Evolutionary conservation across 331 rosid species (phyloP), one percentile per base, ranked within the genome.

Genomic region (Cydonia oblonga): DNA sequence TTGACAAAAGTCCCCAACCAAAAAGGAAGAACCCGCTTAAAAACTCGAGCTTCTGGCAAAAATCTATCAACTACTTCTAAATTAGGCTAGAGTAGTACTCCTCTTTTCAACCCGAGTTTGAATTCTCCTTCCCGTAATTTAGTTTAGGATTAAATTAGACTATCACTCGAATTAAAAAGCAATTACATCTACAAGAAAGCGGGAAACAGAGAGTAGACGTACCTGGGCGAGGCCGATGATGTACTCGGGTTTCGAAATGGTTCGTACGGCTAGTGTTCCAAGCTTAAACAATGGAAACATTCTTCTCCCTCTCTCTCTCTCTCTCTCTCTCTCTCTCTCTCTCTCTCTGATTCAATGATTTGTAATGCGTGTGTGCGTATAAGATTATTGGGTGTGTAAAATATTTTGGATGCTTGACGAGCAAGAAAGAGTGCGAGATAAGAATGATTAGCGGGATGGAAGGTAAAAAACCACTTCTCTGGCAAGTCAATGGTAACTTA

Each of bases 271-370:
- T n/a, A 70, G 66, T 32, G 75, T 70, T 16, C 75, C 75, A 18
- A 70, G 75, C 46, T 70, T 70, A 22, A 70, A 16, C 38, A 70
- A 57, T 15, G 75, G 75, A 35, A 70, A 53, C 75, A 70, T 70
- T 70, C 28, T 57, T 40, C 15, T 40, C 46, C 46, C 44, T 15
- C 40, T 18, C 23, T 29, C 13, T 18, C 14, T 61, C 23, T 7
- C 12, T 26, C 44, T 15, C 40, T 16, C 23, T 29, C 13, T 11
- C 15, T 40, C 15, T 13, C 44, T 15, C 40, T 18, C 23, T 29
- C 13, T 30, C 14, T 61, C 23, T 7, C 12, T 26, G 38, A 26
- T 6, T 26, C 30, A 10, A 24, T 20, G 25, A n/a, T 56, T 8
- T 40, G 46, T 40, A 12, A 12, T 40, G 46, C 46, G 30, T 4